phyloP scores from a whole-genome alignment of 768 basidiomycete genomes.

The Austroboletus festivus region DNA sequence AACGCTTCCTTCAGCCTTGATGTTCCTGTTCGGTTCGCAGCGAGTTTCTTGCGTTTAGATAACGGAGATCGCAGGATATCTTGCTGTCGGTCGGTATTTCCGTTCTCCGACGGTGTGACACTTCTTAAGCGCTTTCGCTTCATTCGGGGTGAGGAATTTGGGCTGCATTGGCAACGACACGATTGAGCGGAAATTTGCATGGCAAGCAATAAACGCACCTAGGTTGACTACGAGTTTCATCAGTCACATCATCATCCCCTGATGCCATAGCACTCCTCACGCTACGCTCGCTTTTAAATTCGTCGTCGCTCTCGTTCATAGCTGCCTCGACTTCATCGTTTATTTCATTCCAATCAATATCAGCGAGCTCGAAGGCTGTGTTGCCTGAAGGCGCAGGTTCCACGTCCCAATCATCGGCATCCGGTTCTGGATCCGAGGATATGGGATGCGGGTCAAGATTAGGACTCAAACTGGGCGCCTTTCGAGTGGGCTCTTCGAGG shows the following conservation, averaged over 20 bases:
- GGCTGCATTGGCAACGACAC: slow-evolving; percentile 29
- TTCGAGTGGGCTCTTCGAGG: slow-evolving; percentile 54
- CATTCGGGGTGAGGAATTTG: slow-evolving; percentile 38
- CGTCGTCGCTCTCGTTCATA: slow-evolving; percentile 68
- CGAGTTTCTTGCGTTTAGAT: slow-evolving; percentile 77
- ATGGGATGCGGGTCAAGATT: slow-evolving; percentile 48
- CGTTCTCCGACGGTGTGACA: slow-evolving; percentile 64
- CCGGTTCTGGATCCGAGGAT: slow-evolving; percentile 66
- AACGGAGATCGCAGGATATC: slow-evolving; percentile 62
- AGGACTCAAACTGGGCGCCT: slow-evolving; percentile 41
- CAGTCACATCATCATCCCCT: slow-evolving; percentile 49
- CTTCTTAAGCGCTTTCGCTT: slow-evolving; percentile 73
- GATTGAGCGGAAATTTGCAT: slow-evolving; percentile 19
- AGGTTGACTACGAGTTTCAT: slow-evolving; percentile 46
- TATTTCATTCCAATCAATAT: slow-evolving; percentile 79
- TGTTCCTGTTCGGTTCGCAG: slow-evolving; percentile 57
- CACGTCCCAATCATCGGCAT: slow-evolving; percentile 66
- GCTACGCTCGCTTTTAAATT: slow-evolving; percentile 36
- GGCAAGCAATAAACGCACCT: slow-evolving; percentile 33
- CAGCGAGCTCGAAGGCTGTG: slow-evolving; percentile 46
- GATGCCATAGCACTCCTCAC: slow-evolving; percentile 43
- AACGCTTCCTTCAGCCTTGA: slow-evolving; percentile 70
- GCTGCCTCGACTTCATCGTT: slow-evolving; percentile 86
- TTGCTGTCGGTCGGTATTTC: slow-evolving; percentile 35
- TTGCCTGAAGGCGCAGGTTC: slow-evolving; percentile 34